phyloP scores from a whole-genome alignment of 148 eudicot species.

The Dianthus caryophyllus region DNA sequence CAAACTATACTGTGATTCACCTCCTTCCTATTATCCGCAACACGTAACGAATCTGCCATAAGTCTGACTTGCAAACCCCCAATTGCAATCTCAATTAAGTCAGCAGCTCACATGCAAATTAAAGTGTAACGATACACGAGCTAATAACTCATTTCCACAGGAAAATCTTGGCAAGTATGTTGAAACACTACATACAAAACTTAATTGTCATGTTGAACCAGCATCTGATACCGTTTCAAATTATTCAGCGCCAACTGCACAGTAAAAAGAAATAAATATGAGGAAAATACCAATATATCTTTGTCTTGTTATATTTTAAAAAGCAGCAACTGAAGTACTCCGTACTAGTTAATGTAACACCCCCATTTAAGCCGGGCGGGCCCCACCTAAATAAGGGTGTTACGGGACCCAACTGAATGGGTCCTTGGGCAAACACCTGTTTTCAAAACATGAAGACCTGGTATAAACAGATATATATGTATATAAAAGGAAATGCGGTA shows the following conservation, averaged over 20 bases:
- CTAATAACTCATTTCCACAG: background rate
- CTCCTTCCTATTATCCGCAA: slow-evolving; percentile 24
- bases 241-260: slow-evolving; percentile 17
- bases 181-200: slow-evolving; percentile 6
- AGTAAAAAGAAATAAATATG: background rate
- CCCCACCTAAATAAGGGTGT: too few relatives aligned
- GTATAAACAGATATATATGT: too few relatives aligned
- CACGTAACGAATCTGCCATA: slow-evolving; percentile 35
- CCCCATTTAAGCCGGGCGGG: too few relatives aligned
- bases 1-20: slow-evolving; percentile 18
- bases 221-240: slow-evolving; percentile 4
- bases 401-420: too few relatives aligned
- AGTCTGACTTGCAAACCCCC: slow-evolving; percentile 15
- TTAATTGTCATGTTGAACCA: slow-evolving; percentile 10
- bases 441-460: too few relatives aligned
- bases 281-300: slow-evolving; percentile 1
- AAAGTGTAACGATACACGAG: background rate
- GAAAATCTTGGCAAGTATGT: background rate
- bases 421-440: too few relatives aligned
- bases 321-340: slow-evolving; percentile 2
- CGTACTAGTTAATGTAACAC: too few relatives aligned
- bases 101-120: background rate
- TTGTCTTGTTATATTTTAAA: background rate
- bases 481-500: too few relatives aligned
- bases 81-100: slow-evolving; percentile 12